Base-by-base conservation (phyloP, 1,284 basidiomycete species). In the Pseudozyma thailandica region DNA sequence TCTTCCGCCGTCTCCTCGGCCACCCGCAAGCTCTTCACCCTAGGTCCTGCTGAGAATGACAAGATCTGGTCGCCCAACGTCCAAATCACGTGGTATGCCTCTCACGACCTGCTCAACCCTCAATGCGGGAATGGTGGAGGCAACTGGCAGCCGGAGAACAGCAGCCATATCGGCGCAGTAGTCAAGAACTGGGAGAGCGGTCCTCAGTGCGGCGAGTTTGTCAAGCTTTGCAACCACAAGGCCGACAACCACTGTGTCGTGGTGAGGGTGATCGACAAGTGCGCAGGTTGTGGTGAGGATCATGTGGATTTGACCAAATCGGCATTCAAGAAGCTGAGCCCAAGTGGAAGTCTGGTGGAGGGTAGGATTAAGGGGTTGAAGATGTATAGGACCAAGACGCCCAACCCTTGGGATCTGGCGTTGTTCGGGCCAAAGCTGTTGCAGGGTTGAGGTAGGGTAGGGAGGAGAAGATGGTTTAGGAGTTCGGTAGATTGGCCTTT, bases 241-340 rank as follows among this genome's bases (percentile, higher is more conserved):
- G 50, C 53, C 8, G n/a, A 66, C 37, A 58, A 72, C 41, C 55
- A 60, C 31, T 78, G 74, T 48, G 58, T 74, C 8, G 20, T 43
- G 30, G 78, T 82, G 2, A 73, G 80, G 37, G 66, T 80, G 21
- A 71, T 82, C n/a, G 78, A 82, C 60, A 57, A 78, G 57, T 82
- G 80, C 62, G 77, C 71, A 2, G 80, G 75, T 16, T 82, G 80
- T 55, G 61, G 51, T 1, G 12, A 58, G n/a, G 48, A 70, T 57
- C 71, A 75, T 45, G 64, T 82, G 16, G 78, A 82, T 56, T 50
- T 82, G 27, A 77, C 80, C 35, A 80, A 80, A 65, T 63, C 62
- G 8, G 78, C 78, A 16, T 82, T 82, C 63, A 72, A 77, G 60
- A 65, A 63, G 43, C 63, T 82, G 16, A 63, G 74, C 21, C 70